Evolutionary conservation across 345 rosid species (phyloP).

Genomic region (Syzygium oleosum): DNA sequence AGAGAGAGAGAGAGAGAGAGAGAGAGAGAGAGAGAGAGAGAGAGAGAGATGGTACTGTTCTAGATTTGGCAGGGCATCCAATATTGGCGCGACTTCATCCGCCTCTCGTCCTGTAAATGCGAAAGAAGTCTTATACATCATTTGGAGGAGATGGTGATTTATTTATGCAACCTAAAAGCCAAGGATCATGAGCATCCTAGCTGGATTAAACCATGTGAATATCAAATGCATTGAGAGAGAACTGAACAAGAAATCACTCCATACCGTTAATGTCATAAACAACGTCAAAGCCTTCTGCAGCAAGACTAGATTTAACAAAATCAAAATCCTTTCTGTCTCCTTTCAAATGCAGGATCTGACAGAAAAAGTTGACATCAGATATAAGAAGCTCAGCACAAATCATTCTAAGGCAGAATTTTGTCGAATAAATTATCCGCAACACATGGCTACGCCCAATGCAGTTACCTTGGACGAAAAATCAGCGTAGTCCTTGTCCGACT

Average conservation of each 20-base stretch:
- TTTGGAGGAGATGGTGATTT: neutral
- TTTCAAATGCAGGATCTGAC: conserved; percentile 83
- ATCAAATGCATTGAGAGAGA: neutral
- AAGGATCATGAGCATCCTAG: neutral
- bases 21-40: neutral
- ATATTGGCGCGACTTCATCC: conserved; percentile 77
- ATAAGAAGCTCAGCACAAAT: neutral
- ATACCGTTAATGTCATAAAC: conserved; percentile 93
- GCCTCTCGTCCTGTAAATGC: conserved; percentile 74
- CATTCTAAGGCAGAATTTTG: neutral
- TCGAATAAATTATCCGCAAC: neutral
- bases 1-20: neutral
- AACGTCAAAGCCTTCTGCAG: conserved; percentile 89
- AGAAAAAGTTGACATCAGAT: neutral
- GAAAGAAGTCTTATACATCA: neutral
- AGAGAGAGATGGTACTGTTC: conserved; percentile 52
- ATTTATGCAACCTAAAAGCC: neutral
- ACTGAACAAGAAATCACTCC: neutral
- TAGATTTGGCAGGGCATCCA: conserved; percentile 88
- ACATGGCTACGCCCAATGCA: neutral
- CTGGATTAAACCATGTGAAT: neutral
- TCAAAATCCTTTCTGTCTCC: conserved; percentile 94
- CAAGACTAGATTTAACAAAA: conserved; percentile 91
- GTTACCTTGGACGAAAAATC: conserved; percentile 85
- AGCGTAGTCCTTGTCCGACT: conserved; percentile 76